A percentile compares a stretch with the other conserved stretches of the same genome.
phyloP scores from a whole-genome alignment of 1,284 basidiomycete species.

The Ganoderma resinaceum region DNA sequence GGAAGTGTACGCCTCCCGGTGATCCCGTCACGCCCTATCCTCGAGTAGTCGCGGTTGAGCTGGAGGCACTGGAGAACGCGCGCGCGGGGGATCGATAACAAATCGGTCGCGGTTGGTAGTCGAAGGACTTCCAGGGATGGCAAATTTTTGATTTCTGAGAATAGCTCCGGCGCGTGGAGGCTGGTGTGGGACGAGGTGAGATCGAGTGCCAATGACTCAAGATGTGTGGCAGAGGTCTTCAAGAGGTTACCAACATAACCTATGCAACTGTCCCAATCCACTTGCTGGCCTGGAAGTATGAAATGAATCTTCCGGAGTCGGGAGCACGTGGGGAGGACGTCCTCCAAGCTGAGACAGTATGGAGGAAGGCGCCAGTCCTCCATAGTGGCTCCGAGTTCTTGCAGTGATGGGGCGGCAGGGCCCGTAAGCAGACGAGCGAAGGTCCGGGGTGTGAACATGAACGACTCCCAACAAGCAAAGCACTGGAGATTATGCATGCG shows the following conservation, averaged over 20 bases:
- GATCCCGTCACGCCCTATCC: background rate
- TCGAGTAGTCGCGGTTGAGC: slow-evolving; percentile 1
- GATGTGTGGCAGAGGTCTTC: background rate
- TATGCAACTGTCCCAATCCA: background rate
- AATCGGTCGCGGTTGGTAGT: background rate
- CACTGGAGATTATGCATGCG: background rate
- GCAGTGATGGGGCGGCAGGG: background rate
- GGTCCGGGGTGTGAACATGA: background rate
- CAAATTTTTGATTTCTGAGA: background rate
- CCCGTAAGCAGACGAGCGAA: background rate
- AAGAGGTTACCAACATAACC: background rate
- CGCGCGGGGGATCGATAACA: background rate
- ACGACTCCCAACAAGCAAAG: background rate
- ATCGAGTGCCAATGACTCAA: background rate
- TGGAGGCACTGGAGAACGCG: background rate
- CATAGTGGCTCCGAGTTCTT: background rate
- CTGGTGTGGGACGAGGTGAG: background rate
- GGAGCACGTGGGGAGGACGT: background rate
- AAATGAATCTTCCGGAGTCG: background rate
- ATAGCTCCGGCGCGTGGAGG: background rate
- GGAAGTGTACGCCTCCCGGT: background rate
- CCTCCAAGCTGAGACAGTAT: background rate
- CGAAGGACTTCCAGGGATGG: background rate
- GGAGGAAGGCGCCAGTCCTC: background rate
- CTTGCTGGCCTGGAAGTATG: background rate